Evolutionary conservation across 176 grass and related monocot species (phyloP), one percentile per base, ranked within the genome.

Genomic region (Raddia distichophylla): DNA sequence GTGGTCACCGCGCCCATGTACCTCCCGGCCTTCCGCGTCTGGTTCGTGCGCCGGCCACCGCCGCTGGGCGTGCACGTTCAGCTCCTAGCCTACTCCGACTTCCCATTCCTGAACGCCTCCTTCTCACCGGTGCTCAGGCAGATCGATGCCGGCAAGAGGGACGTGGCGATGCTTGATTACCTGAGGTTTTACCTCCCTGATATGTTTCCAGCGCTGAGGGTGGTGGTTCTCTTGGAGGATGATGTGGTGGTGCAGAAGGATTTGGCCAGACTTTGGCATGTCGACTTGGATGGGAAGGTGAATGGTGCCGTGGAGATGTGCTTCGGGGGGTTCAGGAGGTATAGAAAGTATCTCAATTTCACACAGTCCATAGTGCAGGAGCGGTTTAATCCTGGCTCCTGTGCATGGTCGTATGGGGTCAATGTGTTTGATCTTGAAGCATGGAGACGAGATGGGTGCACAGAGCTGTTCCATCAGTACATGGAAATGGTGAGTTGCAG

Each of bases 161-260:
- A 99, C 48, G 81, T 95, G 42, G 74, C 82, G 7, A 47, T 99
- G 74, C 76, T 95, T 19, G 86, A 91, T 61, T 80, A 95, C 85
- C 85, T 99, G 35, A 89, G 96, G 79, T 99, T 99, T 82, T 99
- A 99, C 85, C 80, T 99, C 68, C 93, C 93, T 15, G 87, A 99
- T 57, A 95, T 99, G 76, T 99, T 91, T 76, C 93, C 93, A 18
- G 60, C 77, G 40, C 85, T 99, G 75, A 83, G 60, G 64, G 82
- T 82, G 73, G 73, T 99, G 13, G 86, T 99, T 64, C 87, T 95
- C 51, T 75, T 99, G 76, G 96, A 99, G 79, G 96, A 99, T 44
- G 96, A 99, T 67, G 93, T 95, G 76, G 96, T 99, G 11, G 96
- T 95, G 43, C 96, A 99, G 86, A 95, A 88, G 82, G 96, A 99